Base-by-base conservation (phyloP, 345 rosid genomes). In the Salix dunnii region DNA sequence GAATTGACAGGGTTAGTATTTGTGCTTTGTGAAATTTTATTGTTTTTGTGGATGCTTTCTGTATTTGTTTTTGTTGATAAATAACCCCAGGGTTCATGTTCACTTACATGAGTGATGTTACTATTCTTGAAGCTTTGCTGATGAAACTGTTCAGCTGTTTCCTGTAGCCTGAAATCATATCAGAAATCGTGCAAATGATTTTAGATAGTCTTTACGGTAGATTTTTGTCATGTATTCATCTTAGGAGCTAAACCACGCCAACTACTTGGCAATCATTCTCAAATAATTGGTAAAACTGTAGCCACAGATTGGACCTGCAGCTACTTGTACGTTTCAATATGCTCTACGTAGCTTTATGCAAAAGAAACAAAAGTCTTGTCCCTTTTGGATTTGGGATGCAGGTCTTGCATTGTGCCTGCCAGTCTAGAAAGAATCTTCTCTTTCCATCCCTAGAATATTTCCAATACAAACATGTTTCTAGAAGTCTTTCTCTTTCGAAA, bases 361-460 rank as follows among this genome's bases (percentile, higher is more conserved):
- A 9, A 65, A 38, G 20, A 73, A 55, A 18, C 58, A 78, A 36
- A 2, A 30, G 9, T 33, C 42, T 36, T 2, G 70, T 43, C 25
- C 42, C 70, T 30, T 79, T 69, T 68, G 60, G 71, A 74, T 62
- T 35, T 28, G 60, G 53, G 78, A 35, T 74, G 23, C 21, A 35
- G 18, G 58, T 27, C 35, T 28, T 38, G 72, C 73, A 76, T 66
- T 38, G 49, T 75, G 73, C 70, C 65, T 40, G 62, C 46, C 63
- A 7, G 21, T 16, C 1, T 27, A 16, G 67, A 42, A 5, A 38
- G 36, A 3, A 31, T 28, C n/a, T 27, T 43, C 66, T 70, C 8
- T 30, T 23, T 18, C 43, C 40, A 11, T 69, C 25, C 42, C 49
- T 61, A 7, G 17, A 28, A 46, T 43, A 69, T 68, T 30, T 74